These are phyloP conservation scores for Diaporthe citriasiana DNA, from an alignment of 2,329 filamentous ascomycete species.

Conservation along the genomic window DNA sequence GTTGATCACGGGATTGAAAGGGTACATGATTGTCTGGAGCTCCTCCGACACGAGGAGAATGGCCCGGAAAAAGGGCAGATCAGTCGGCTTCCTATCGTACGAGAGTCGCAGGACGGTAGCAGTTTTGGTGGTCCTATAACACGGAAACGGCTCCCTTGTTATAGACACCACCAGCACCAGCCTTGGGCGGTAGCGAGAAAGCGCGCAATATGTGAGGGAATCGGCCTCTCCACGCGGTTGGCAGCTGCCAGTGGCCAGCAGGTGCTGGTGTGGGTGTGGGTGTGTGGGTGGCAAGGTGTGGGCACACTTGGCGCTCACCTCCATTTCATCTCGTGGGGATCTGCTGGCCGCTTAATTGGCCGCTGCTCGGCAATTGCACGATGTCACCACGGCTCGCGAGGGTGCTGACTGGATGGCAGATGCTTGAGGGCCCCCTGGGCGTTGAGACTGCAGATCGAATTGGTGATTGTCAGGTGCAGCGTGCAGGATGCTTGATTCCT, in stretches of 20 bases:
- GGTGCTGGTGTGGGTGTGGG: neutral
- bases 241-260: constrained; percentile 1
- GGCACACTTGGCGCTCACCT: constrained; percentile 26
- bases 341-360: constrained; percentile 33
- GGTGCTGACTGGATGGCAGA: constrained; percentile 16
- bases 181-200: constrained; percentile 26
- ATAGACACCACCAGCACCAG: constrained; percentile 24
- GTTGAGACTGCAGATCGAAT: constrained; percentile 22
- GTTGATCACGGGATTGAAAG: constrained; percentile 28
- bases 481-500: constrained; percentile 33
- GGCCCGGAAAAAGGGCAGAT: constrained; percentile 31
- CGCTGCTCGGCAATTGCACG: constrained; percentile 29
- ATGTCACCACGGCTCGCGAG: constrained; percentile 9
- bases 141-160: constrained; percentile 29
- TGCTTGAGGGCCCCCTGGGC: constrained; percentile 12
- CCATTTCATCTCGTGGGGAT: constrained; percentile 36
- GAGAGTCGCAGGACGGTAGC: constrained; percentile 34
- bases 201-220: constrained; percentile 30
- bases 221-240: constrained; percentile 25
- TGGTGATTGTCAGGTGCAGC: constrained; percentile 29
- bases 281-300: constrained; percentile 23
- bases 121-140: constrained; percentile 34
- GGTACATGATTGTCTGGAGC: constrained; percentile 26
- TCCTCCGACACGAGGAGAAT: constrained; percentile 29
- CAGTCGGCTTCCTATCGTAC: constrained; percentile 28